These are phyloP conservation scores for Plasmodium ovale DNA, from an alignment of 169 alveolate species.

Conservation along the genomic window DNA sequence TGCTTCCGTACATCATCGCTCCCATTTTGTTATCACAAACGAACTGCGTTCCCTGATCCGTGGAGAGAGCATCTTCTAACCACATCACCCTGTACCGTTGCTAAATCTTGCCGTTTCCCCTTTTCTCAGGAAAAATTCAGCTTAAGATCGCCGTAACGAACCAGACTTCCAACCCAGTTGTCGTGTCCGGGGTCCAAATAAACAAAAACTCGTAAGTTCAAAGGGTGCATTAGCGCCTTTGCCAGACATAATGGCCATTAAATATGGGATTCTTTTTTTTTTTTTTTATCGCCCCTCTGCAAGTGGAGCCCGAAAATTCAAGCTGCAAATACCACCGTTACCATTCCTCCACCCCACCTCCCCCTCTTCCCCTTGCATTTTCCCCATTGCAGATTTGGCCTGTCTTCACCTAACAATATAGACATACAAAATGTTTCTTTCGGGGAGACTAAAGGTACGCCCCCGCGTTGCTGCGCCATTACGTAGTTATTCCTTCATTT, in stretches of 20 bases:
- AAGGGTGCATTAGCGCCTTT: not conserved
- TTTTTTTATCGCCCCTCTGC: not conserved
- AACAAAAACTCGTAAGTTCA: constrained; percentile 64
- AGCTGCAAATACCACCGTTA: not conserved
- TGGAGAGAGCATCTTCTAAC: not conserved
- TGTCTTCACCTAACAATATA: constrained; percentile 50
- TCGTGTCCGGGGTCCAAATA: constrained; percentile 72
- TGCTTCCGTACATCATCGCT: not conserved
- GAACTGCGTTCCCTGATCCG: not conserved
- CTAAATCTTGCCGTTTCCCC: not conserved
- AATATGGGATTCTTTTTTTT: no score
- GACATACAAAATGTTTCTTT: constrained; percentile 42
- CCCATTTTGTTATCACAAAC: not conserved
- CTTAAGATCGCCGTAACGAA: constrained; percentile 50
- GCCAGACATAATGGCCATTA: not conserved
- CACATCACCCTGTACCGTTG: not conserved
- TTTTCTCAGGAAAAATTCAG: constrained; percentile 36
- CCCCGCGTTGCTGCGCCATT: not conserved
- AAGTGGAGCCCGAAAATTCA: no score
- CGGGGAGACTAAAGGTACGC: constrained; percentile 61
- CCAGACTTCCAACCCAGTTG: constrained; percentile 26
- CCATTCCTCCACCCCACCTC: not conserved
- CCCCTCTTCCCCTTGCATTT: not conserved
- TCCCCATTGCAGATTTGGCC: constrained; percentile 35
- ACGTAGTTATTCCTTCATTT: not conserved